Base-by-base conservation (phyloP, 2,329 filamentous ascomycete species). In the Exophiala sp. region DNA sequence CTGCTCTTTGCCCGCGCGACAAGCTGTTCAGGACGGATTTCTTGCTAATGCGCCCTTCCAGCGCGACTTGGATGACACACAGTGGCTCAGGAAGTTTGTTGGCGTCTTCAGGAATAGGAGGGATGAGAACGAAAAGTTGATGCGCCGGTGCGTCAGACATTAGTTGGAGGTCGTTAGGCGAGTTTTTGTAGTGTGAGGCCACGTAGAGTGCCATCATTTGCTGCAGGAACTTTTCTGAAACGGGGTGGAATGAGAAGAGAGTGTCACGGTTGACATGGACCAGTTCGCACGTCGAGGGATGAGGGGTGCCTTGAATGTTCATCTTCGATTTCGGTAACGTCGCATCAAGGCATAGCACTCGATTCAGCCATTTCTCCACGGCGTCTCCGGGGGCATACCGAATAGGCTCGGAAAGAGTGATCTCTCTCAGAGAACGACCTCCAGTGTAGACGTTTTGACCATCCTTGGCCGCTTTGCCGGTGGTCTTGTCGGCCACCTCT, bases 141-240 rank as follows among this genome's bases (percentile, higher is more conserved):
- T 98, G 93, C 0, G 93, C 91, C 1, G 93, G 93, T 1, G 93
- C 93, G 68, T 98, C 93, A 55, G 88, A 95, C 88, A 98, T 95
- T 50, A 98, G 79, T 67, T 97, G 93, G n/a, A 98, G 77, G 63
- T 98, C 93, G 62, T 98, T 95, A 0, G 93, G 93, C 0, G 90
- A 88, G 70, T 98, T 98, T 70, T 97, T 97, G 76, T 98, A 96
- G 68, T 95, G 89, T 60, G 88, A 95, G 22, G 93, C 89, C 22
- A 98, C 94, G 62, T 97, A 98, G 1, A 98, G 79, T 1, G 90
- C 89, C 70, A 98, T 91, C 88, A 98, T 96, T 62, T 95, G 89
- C 66, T 98, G 93, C 48, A 98, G 72, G 71, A 98, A 97, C 64
- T 90, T 93, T 67, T 98, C 93, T 2, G 93, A 94, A 16, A 97